phyloP scores from a whole-genome alignment of 805 yeast genomes.

The Teunomyces panamensis region DNA sequence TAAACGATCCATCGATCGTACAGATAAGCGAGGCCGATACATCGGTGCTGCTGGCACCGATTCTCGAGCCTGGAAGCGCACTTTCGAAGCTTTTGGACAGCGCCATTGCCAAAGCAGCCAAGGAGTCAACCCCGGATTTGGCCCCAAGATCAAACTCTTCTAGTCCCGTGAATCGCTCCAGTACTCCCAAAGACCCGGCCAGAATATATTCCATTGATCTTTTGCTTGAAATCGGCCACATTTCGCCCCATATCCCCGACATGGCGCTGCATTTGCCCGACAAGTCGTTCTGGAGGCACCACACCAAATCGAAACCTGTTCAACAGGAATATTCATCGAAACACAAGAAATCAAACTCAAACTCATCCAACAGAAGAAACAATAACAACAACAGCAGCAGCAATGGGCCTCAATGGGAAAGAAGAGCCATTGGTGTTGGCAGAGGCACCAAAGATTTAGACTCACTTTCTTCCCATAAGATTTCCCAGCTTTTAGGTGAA shows the following conservation, averaged over 20 bases:
- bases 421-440: constrained; percentile 19
- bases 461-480: constrained; percentile 29
- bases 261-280: constrained; percentile 39
- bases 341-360: constrained; percentile 15
- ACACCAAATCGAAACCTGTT: constrained; percentile 8
- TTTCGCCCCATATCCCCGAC: constrained; percentile 24
- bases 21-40: constrained; percentile 9
- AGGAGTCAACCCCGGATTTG: constrained; percentile 39
- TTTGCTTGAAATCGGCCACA: constrained; percentile 26
- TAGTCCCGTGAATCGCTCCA: constrained; percentile 6
- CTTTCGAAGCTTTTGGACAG: constrained; percentile 42
- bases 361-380: constrained; percentile 13
- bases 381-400: constrained; percentile 9
- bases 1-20: constrained; percentile 32
- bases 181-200: constrained; percentile 8
- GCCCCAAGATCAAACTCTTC: constrained; percentile 13
- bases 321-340: constrained; percentile 7
- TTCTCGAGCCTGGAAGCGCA: constrained; percentile 33
- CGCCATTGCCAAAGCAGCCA: constrained; percentile 48
- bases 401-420: constrained; percentile 27
- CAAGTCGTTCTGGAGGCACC: constrained; percentile 48
- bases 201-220: constrained; percentile 25
- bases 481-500: constrained; percentile 36
- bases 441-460: constrained; percentile 25
- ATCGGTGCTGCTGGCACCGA: constrained; percentile 2